These are phyloP conservation scores for Oenanthe sinensis DNA, from an alignment of 129 eudicot genomes.

Conservation along the genomic window DNA sequence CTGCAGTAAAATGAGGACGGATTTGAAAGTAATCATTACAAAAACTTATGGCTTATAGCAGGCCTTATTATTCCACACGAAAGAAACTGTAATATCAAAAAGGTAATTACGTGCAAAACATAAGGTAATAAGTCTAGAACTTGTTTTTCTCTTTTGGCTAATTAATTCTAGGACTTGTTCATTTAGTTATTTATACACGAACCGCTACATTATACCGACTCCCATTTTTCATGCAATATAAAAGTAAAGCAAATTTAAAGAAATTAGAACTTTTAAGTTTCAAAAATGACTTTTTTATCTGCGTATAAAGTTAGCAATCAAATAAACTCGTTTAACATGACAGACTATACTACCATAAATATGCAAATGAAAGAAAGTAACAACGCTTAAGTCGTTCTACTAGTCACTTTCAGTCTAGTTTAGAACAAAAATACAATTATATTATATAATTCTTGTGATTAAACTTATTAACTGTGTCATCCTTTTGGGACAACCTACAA, in stretches of 20 bases:
- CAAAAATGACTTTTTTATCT: neutral
- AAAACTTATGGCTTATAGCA: neutral
- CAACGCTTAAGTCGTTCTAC: neutral
- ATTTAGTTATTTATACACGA: neutral
- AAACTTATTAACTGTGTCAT: neutral
- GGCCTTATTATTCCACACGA: neutral
- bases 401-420: neutral
- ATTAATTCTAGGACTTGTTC: neutral
- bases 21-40: neutral
- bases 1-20: constrained; percentile 26
- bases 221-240: neutral
- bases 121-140: neutral
- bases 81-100: neutral
- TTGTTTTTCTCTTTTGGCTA: neutral
- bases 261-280: no score
- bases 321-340: neutral
- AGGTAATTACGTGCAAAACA: neutral
- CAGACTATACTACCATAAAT: neutral
- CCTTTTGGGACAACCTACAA: neutral
- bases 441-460: neutral
- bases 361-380: neutral
- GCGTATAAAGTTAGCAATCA: neutral
- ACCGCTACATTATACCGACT: neutral
- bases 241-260: no score
- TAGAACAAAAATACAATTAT: neutral